Evolutionary conservation across 306 rosid genomes (phyloP).

Genomic region (Dalbergia oliveri): DNA sequence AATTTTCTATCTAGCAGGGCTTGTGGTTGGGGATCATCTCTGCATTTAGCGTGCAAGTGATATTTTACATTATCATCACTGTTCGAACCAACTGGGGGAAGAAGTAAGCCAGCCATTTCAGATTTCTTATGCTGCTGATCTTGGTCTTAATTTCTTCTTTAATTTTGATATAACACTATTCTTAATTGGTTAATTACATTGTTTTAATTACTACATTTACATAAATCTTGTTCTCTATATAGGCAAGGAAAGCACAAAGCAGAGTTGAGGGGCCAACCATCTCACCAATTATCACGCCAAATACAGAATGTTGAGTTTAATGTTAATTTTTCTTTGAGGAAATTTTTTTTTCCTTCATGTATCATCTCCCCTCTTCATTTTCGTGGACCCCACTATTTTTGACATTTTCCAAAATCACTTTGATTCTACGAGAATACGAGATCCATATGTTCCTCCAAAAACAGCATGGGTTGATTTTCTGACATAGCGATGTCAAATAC

Average conservation of each 20-base stretch:
- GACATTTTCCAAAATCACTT: no score
- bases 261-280: conserved; percentile 43
- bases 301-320: conserved; percentile 20
- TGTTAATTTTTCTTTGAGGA: not conserved
- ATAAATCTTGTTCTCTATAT: no score
- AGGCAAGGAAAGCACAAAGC: conserved; percentile 61
- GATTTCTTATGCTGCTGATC: not conserved
- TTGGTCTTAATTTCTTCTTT: not conserved
- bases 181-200: not conserved
- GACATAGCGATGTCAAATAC: not conserved
- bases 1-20: conserved; percentile 50
- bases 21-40: conserved; percentile 79
- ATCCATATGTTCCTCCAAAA: no score
- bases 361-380: no score
- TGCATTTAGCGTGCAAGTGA: conserved; percentile 70
- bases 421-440: no score
- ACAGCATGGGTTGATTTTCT: no score
- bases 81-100: conserved; percentile 71
- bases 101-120: conserved; percentile 51
- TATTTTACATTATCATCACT: conserved; percentile 51
- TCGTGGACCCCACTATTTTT: no score
- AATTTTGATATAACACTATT: not conserved
- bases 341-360: no score
- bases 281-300: not conserved
- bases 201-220: not conserved